Evolutionary conservation across 78 protist species (phyloP), one percentile per base, ranked within the genome.

Genomic region (Dictyostelium purpureum): DNA sequence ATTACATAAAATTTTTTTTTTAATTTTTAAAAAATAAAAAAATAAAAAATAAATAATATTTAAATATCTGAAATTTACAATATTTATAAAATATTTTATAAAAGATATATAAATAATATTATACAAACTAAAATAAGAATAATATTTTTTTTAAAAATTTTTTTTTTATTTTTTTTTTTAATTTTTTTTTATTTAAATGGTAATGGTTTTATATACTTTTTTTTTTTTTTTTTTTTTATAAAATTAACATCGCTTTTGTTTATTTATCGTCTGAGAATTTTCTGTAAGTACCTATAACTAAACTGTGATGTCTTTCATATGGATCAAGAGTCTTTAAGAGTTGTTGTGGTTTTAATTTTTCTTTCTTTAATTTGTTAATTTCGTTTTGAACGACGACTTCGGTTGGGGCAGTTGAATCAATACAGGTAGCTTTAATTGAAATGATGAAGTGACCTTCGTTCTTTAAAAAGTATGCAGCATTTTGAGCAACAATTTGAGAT

Each of bases 341-440:
- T 93, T 99, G 99, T 28, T 49, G 37, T 37, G 99, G 99, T 43
- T 88, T 96, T 79, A 99, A 87, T 35, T 91, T 54, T 52, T 92
- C 96, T 47, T 33, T 90, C 88, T 95, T 43, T 69, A 99, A 93
- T 88, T 94, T 96, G 24, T 94, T 2, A 38, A 99, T 96, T 88
- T 98, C 99, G 4, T 35, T 16, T 69, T 99, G 99, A 66, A 98
- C 98, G 18, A 99, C 99, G 21, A 79, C 96, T 21, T 59, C 98
- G 16, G 99, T 96, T 35, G 88, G 91, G 18, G 93, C 97, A 21
- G 99, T 99, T 7, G 99, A 98, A 96, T 99, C 99, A 35, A 99
- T 97, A 96, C 99, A 99, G 88, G 95, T 98, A 57, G 99, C 99
- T 97, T 99, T 99, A 97, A 99, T 97, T 61, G 99, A 98, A 65